phyloP scores from a whole-genome alignment of 2,329 filamentous ascomycete genomes.

The Paecilomyces formosus region DNA sequence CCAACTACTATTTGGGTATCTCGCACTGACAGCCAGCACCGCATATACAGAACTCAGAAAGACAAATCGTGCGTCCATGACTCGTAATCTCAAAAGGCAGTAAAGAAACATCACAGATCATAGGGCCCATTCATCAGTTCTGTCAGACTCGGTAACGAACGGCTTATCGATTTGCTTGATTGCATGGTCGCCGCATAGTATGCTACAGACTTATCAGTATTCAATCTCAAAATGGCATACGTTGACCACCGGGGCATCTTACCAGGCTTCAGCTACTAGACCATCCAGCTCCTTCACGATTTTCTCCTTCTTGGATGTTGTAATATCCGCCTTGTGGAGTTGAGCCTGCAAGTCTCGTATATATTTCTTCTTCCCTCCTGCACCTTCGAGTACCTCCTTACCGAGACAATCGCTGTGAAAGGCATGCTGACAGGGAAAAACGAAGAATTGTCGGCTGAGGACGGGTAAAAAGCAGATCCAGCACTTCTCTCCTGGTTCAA shows the following conservation, averaged over 20 bases:
- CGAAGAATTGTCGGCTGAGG: slow-evolving; percentile 88
- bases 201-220: slow-evolving; percentile 46
- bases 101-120: slow-evolving; percentile 24
- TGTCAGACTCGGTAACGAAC: slow-evolving; percentile 68
- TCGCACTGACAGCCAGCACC: not conserved
- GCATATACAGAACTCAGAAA: not conserved
- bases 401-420: slow-evolving; percentile 96
- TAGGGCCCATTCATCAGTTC: slow-evolving; percentile 72
- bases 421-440: slow-evolving; percentile 96
- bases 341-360: slow-evolving; percentile 82
- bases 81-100: not conserved
- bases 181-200: slow-evolving; percentile 88
- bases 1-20: not conserved
- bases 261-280: slow-evolving; percentile 87
- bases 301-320: slow-evolving; percentile 65
- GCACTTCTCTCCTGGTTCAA: slow-evolving; percentile 91
- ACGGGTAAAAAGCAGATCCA: slow-evolving; percentile 81
- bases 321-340: slow-evolving; percentile 67
- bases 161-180: slow-evolving; percentile 93
- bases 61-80: not conserved
- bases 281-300: slow-evolving; percentile 84
- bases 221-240: not conserved
- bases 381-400: slow-evolving; percentile 73
- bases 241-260: slow-evolving; percentile 25
- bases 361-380: slow-evolving; percentile 66